Percentiles rank a stretch among this genome's conserved stretches.
Conservation (phyloP, 2,329 filamentous ascomycete species). For the Exserohilum rostratum region DNA sequence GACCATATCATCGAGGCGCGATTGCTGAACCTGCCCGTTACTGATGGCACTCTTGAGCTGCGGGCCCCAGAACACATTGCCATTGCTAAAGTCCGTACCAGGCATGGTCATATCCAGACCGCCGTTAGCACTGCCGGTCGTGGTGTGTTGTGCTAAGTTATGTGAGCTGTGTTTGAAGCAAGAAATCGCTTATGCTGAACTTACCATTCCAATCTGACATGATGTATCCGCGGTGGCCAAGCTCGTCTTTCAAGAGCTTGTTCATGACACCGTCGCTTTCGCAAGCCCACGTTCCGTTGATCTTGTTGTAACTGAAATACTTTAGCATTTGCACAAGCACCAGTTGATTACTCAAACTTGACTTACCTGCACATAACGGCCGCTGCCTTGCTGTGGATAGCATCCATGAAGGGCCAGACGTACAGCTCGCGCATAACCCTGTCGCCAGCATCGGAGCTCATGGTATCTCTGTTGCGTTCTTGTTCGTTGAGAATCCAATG, state of each 20-base stretch:
- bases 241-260: slow-evolving; percentile 58
- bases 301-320: slow-evolving; percentile 39
- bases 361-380: slow-evolving; percentile 53
- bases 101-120: slow-evolving; percentile 67
- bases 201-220: slow-evolving; percentile 54
- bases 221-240: slow-evolving; percentile 56
- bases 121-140: slow-evolving; percentile 52
- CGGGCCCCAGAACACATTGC: slow-evolving; percentile 62
- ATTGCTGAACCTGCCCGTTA: slow-evolving; percentile 52
- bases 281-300: slow-evolving; percentile 60
- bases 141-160: slow-evolving; percentile 51
- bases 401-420: slow-evolving; percentile 78
- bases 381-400: slow-evolving; percentile 68
- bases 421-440: slow-evolving; percentile 78
- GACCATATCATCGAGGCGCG: slow-evolving; percentile 52
- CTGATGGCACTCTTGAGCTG: slow-evolving; percentile 60
- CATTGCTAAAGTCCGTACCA: slow-evolving; percentile 40
- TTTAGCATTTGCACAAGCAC: not conserved
- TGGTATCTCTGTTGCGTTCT: slow-evolving; percentile 57
- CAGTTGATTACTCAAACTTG: not conserved
- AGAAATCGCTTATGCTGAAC: not conserved
- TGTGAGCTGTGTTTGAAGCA: not conserved
- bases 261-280: slow-evolving; percentile 57
- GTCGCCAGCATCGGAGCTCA: slow-evolving; percentile 69
- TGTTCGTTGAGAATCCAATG: slow-evolving; percentile 70